Percentiles rank a stretch among this genome's conserved stretches.
Evolutionary conservation across 2,329 filamentous ascomycete species (phyloP).

Genomic region (Xylaria sp.): DNA sequence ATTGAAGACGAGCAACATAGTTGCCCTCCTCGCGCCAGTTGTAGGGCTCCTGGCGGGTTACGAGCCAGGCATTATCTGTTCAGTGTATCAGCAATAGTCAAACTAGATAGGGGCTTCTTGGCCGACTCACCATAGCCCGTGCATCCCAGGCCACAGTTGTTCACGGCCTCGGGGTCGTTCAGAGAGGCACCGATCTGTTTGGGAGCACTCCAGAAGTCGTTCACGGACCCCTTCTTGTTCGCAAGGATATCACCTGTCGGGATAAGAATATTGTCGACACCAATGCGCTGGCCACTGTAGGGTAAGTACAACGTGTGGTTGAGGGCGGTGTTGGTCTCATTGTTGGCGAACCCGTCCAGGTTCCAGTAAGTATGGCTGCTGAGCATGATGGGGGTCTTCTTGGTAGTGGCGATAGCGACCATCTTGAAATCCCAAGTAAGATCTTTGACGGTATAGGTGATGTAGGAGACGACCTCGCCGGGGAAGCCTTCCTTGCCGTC

Average conservation of each 20-base stretch:
- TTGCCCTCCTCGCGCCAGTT: constrained; percentile 65
- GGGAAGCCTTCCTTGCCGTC: constrained; percentile 80
- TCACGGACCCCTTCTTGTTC: constrained; percentile 70
- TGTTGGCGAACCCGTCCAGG: constrained; percentile 78
- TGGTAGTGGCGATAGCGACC: constrained; percentile 70
- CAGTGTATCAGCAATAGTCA: background rate
- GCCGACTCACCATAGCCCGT: constrained; percentile 74
- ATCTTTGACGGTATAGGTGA: constrained; percentile 73
- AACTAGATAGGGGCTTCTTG: background rate
- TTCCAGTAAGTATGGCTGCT: constrained; percentile 81
- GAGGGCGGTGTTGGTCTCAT: constrained; percentile 66
- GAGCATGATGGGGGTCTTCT: constrained; percentile 84
- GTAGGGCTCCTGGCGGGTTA: constrained; percentile 66
- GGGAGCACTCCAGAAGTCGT: constrained; percentile 81
- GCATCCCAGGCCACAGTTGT: constrained; percentile 82
- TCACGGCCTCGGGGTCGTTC: constrained; percentile 63
- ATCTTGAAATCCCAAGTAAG: constrained; percentile 76
- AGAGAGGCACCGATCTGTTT: constrained; percentile 80
- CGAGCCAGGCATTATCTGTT: constrained; percentile 70
- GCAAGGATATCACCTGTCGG: constrained; percentile 77
- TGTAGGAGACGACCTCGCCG: constrained; percentile 74
- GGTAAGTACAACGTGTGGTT: constrained; percentile 78
- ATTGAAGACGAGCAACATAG: constrained; percentile 71
- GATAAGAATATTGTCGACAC: constrained; percentile 72
- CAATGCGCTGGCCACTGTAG: constrained; percentile 73